phyloP scores from a whole-genome alignment of 2,329 filamentous ascomycete species.

The Botrytis deweyae region DNA sequence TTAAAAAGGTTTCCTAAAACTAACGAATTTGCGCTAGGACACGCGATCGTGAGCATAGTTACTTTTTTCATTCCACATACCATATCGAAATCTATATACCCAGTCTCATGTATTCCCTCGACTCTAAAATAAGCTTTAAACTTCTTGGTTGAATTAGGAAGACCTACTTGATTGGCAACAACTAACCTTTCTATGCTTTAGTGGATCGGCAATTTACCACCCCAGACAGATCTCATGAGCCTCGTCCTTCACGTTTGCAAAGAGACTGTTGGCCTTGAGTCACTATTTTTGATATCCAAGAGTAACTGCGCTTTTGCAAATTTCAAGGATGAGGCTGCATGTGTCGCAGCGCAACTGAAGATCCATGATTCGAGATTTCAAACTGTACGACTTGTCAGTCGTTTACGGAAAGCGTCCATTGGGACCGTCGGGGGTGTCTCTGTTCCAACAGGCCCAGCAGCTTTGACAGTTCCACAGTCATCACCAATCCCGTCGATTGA shows the following conservation, averaged over 20 bases:
- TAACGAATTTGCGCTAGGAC: constrained; percentile 52
- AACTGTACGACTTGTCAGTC: constrained; percentile 80
- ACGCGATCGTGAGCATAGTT: constrained; percentile 58
- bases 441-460: constrained; percentile 37
- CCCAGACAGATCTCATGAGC: constrained; percentile 75
- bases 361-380: constrained; percentile 91
- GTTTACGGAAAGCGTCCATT: constrained; percentile 62
- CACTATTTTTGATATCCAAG: constrained; percentile 90
- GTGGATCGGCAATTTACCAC: constrained; percentile 93
- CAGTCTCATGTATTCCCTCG: neutral
- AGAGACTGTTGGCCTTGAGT: constrained; percentile 73
- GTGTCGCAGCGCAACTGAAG: constrained; percentile 72
- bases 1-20: neutral
- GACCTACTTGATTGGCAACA: neutral
- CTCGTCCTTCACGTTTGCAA: constrained; percentile 91
- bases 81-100: neutral
- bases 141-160: neutral
- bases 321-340: constrained; percentile 78
- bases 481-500: constrained; percentile 32
- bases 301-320: constrained; percentile 98
- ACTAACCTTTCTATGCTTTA: constrained; percentile 9
- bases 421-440: constrained; percentile 37
- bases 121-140: neutral
- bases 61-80: neutral
- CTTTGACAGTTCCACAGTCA: constrained; percentile 31